Percentiles rank a stretch among this genome's conserved stretches.
These are phyloP conservation scores for Paulownia fortunei DNA, from an alignment of 257 asterid genomes.

Conservation along the genomic window DNA sequence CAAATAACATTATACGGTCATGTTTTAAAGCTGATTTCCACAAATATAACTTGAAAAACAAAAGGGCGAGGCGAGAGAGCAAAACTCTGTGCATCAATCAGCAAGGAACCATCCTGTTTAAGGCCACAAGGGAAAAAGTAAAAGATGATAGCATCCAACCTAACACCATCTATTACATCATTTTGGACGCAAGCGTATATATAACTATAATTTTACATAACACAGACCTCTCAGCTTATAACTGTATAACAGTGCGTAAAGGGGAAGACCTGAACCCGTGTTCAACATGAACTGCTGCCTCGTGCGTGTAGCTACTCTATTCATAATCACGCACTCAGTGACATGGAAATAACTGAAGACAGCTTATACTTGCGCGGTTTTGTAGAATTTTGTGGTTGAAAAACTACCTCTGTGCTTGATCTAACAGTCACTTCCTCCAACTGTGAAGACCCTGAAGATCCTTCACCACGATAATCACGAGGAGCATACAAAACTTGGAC, in stretches of 20 bases:
- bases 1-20: no score
- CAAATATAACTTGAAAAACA: no score
- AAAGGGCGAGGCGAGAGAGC: no score
- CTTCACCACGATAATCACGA: constrained; percentile 77
- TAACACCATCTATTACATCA: neutral
- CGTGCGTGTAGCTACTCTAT: neutral
- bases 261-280: constrained; percentile 5
- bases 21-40: no score
- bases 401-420: constrained; percentile 78
- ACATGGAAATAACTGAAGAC: constrained; percentile 71
- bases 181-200: constrained; percentile 4
- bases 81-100: neutral
- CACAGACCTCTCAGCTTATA: neutral
- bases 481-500: constrained; percentile 70
- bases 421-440: constrained; percentile 75
- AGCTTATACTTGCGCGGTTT: constrained; percentile 78
- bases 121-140: constrained; percentile 9
- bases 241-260: neutral
- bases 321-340: constrained; percentile 74
- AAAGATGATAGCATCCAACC: neutral
- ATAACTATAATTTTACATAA: neutral
- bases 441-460: constrained; percentile 58
- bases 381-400: constrained; percentile 67
- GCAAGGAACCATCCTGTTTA: constrained; percentile 2
- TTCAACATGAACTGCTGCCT: constrained; percentile 7